phyloP scores from a whole-genome alignment of 2,329 filamentous ascomycete genomes.

The Pseudocercospora fuligena region DNA sequence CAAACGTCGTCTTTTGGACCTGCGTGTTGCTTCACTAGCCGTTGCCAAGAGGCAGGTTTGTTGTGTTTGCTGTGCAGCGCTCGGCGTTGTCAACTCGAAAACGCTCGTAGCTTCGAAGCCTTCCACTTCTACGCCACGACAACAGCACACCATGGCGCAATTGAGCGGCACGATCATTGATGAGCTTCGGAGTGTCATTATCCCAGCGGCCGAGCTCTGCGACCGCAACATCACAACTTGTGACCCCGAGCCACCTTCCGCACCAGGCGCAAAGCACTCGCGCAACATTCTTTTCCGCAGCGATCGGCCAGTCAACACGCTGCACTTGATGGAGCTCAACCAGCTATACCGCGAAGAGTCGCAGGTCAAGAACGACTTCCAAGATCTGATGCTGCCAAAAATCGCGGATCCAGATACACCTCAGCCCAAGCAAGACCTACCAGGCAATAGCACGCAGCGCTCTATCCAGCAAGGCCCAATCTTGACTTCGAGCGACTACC shows the following conservation, averaged over 20 bases:
- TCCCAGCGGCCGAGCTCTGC: not conserved
- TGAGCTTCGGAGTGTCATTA: not conserved
- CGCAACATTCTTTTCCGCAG: not conserved
- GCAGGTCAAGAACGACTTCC: slow-evolving; percentile 14
- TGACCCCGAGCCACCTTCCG: not conserved
- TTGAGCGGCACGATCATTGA: no score
- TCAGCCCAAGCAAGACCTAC: slow-evolving; percentile 1
- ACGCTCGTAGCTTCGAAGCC: no score
- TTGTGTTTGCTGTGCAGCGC: not conserved
- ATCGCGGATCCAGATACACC: slow-evolving; percentile 9
- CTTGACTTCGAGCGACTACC: slow-evolving; percentile 10
- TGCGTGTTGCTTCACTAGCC: no score
- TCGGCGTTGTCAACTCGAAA: not conserved
- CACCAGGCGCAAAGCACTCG: not conserved
- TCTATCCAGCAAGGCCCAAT: slow-evolving; percentile 10
- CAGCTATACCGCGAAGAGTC: slow-evolving; percentile 12
- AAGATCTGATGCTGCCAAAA: slow-evolving; percentile 2
- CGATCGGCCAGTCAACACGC: not conserved
- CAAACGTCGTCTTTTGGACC: no score
- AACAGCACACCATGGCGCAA: no score
- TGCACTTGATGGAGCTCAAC: slow-evolving; percentile 6
- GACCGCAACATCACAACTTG: not conserved
- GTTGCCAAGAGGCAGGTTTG: no score
- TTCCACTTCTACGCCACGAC: no score
- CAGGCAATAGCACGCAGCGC: slow-evolving; percentile 4